Conservation (phyloP, 345 rosid genomes). For the Salix suchowensis region DNA sequence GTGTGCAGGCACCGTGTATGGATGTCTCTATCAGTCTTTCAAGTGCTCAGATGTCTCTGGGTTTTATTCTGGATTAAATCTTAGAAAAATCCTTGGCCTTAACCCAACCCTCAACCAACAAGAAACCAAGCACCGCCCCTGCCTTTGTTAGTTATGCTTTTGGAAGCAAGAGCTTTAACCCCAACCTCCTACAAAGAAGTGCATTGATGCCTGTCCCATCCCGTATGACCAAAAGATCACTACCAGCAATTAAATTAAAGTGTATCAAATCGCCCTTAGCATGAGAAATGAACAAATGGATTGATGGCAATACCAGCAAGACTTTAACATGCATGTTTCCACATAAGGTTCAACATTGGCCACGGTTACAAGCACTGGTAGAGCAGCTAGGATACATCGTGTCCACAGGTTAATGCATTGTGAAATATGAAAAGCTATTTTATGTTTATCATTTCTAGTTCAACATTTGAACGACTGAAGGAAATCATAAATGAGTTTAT, state of each 20-base stretch:
- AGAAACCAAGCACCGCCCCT: neutral
- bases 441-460: neutral
- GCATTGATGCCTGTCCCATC: neutral
- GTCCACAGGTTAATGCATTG: neutral
- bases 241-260: neutral
- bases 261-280: neutral
- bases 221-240: neutral
- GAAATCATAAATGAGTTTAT: neutral
- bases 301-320: neutral
- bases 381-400: neutral
- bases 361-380: neutral
- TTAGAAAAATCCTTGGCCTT: neutral
- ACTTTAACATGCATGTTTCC: neutral
- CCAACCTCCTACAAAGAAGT: neutral
- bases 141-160: neutral
- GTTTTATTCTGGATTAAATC: neutral
- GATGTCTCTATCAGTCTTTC: neutral
- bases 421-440: neutral
- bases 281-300: neutral
- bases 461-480: neutral
- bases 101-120: neutral
- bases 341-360: neutral
- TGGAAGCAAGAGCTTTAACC: neutral
- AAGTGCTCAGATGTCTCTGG: too few relatives aligned
- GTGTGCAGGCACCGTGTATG: neutral